Base-by-base conservation (phyloP, 2,329 filamentous ascomycete genomes). In the Chrysosporium queenslandicum region DNA sequence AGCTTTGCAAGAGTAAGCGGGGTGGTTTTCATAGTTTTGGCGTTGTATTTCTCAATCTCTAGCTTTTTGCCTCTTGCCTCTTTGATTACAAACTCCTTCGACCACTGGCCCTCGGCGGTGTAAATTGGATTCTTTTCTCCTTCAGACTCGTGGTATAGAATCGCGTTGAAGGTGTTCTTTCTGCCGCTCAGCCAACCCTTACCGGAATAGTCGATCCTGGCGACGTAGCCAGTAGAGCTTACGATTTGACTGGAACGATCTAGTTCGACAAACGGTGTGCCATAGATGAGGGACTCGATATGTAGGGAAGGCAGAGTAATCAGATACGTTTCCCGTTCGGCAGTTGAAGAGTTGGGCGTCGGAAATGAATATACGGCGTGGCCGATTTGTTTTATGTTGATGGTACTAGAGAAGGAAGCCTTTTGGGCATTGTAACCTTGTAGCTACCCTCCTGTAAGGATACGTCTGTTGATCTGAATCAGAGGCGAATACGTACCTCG, bases 351-450 rank as follows among this genome's bases (percentile, higher is more conserved):
- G 53, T 86, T 84, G 20, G 67, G 73, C 37, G 62, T 64, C 41
- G 66, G 72, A 54, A 96, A 73, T 46, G 87, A 86, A 58, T 91
- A 77, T 30, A 94, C 74, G 37, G 90, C 90, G 65, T 96, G 90
- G 32, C 91, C 91, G 60, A 94, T 85, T 72, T 94, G 88, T 77
- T 94, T 95, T 65, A 98, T 85, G 63, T 91, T 86, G 68, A 97
- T 96, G 41, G 91, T 95, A 60, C 85, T 84, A 57, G 86, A 87
- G 71, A 98, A 96, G 14, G 88, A 94, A 3, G 91, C 90, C 69
- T 95, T 97, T 66, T 97, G 92, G 14, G 87, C 91, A 64, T 97
- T 96, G 74, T 95, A 96, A 50, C 91, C 91, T 73, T 82, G 76
- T 20, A 84, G 68, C 61, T 74, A 59, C 18, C 12, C 11, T 16